Percentiles rank a stretch among this genome's conserved stretches.
Evolutionary conservation across 2,329 filamentous ascomycete species (phyloP).

Genomic region (Sarocladium kiliense): DNA sequence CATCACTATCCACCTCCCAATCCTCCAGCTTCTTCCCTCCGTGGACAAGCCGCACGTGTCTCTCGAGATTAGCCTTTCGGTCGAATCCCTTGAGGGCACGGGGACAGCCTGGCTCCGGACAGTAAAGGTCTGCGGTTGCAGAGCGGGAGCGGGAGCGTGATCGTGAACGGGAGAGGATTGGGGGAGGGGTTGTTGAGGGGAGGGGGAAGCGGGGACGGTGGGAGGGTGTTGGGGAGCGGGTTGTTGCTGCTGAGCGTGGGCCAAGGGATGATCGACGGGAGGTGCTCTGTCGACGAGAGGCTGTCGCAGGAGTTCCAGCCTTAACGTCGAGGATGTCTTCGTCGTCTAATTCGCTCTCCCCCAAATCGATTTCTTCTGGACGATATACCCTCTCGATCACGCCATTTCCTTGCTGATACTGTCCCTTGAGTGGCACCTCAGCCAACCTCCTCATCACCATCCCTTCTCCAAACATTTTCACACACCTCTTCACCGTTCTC

Average conservation of each 20-base stretch:
- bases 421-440: neutral
- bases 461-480: conserved; percentile 66
- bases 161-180: conserved; percentile 13
- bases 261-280: conserved; percentile 26
- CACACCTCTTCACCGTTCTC: conserved; percentile 68
- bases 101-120: conserved; percentile 30
- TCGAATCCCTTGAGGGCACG: conserved; percentile 31
- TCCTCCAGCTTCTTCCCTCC: conserved; percentile 22
- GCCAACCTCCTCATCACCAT: conserved; percentile 54
- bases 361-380: neutral
- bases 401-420: neutral
- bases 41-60: conserved; percentile 34
- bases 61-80: conserved; percentile 28
- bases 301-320: neutral
- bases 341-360: conserved; percentile 18
- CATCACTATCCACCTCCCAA: conserved; percentile 36
- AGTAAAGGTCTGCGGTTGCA: conserved; percentile 28
- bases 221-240: conserved; percentile 16
- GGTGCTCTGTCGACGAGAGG: conserved; percentile 5
- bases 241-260: conserved; percentile 11
- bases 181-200: conserved; percentile 12
- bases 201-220: conserved; percentile 5
- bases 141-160: conserved; percentile 23
- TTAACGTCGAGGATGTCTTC: conserved; percentile 14
- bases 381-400: conserved; percentile 1